A percentile compares a stretch with the other conserved stretches of the same genome.
Evolutionary conservation across 2,329 filamentous ascomycete species (phyloP).

Genomic region (Fusarium brevicatenulatum): DNA sequence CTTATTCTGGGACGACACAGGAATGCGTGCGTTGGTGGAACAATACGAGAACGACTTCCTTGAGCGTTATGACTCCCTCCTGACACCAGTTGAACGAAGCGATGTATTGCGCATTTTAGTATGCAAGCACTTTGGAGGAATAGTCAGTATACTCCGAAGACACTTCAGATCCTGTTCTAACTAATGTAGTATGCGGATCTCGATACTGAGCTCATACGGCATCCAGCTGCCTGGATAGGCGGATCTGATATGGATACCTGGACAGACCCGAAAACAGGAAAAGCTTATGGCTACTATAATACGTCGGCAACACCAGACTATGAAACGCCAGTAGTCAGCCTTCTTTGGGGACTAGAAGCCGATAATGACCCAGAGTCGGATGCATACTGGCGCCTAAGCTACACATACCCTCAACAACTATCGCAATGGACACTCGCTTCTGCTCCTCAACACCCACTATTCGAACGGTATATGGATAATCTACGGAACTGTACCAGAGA

Average conservation of each 20-base stretch:
- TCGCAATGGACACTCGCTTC: conserved; percentile 1
- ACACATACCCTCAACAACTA: conserved; percentile 2
- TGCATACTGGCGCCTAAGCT: not conserved
- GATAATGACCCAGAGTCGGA: not conserved
- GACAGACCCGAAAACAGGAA: not conserved
- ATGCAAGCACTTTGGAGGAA: not conserved
- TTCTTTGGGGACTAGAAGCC: conserved; percentile 4
- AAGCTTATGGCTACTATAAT: not conserved
- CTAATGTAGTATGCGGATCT: not conserved
- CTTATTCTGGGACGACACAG: conserved; percentile 2
- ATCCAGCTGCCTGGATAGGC: not conserved
- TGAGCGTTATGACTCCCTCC: not conserved
- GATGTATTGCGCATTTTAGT: conserved; percentile 4
- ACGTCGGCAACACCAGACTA: not conserved
- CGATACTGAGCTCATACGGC: not conserved
- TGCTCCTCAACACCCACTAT: not conserved
- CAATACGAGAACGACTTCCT: not conserved
- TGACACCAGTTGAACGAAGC: not conserved
- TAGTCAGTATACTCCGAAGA: not conserved
- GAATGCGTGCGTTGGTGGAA: not conserved
- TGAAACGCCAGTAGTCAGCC: not conserved
- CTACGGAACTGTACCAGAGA: not conserved
- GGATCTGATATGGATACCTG: not conserved
- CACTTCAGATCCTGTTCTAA: not conserved
- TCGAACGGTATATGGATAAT: not conserved